A percentile compares a stretch with the other conserved stretches of the same genome.
These are phyloP conservation scores for Termitomyces sp. DNA, from an alignment of 768 basidiomycete species.

Conservation along the genomic window DNA sequence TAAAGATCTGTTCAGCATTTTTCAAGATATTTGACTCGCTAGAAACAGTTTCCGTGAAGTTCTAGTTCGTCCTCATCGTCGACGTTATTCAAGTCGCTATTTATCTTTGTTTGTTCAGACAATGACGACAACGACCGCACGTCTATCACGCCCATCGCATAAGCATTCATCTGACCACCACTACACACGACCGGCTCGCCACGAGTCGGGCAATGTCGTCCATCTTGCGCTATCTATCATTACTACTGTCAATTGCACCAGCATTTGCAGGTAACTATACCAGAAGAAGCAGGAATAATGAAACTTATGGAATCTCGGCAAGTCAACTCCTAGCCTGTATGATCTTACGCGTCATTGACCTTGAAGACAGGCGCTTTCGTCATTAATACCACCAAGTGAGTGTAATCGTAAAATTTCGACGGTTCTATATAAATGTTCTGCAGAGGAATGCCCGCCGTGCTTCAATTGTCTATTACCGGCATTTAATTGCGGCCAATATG, in stretches of 20 bases:
- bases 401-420: no score
- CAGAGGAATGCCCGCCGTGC: conserved; percentile 77
- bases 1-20: no score
- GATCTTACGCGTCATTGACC: conserved; percentile 1
- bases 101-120: no score
- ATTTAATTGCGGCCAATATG: conserved; percentile 91
- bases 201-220: conserved; percentile 9
- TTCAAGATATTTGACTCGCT: no score
- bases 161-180: not conserved
- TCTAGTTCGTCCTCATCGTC: no score
- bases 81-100: no score
- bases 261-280: conserved; percentile 11
- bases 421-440: not conserved
- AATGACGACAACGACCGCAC: no score
- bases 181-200: conserved; percentile 1
- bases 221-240: not conserved
- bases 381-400: conserved; percentile 20
- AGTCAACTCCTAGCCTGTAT: not conserved
- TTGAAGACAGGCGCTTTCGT: conserved; percentile 14
- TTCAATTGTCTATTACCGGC: conserved; percentile 95
- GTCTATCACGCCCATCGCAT: no score
- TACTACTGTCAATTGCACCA: conserved; percentile 3
- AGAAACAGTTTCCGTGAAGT: no score
- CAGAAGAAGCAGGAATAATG: conserved; percentile 10
- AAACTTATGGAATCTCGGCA: conserved; percentile 15